phyloP scores from a whole-genome alignment of 164 flowering plant genomes.

The Dillenia turbinata region DNA sequence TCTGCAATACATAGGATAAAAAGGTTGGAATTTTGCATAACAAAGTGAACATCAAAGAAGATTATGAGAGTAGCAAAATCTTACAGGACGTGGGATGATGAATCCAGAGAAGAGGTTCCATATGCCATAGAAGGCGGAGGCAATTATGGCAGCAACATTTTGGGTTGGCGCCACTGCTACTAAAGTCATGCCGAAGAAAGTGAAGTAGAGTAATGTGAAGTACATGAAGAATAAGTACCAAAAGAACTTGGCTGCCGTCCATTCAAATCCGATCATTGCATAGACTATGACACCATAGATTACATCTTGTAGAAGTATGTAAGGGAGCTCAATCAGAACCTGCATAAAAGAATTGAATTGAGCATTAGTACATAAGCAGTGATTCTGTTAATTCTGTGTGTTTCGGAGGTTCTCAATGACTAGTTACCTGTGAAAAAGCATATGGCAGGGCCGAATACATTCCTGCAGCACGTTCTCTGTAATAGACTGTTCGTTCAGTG shows the following conservation, averaged over 20 bases:
- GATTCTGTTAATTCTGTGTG: not conserved
- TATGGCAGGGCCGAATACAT: constrained; percentile 33
- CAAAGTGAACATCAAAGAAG: too few relatives aligned
- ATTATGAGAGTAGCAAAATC: not conserved
- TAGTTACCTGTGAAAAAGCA: constrained; percentile 28
- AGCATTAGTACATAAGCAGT: too few relatives aligned
- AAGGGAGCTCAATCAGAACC: constrained; percentile 33
- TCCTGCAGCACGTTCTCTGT: constrained; percentile 33
- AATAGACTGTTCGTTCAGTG: constrained; percentile 31
- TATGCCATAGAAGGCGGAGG: constrained; percentile 23
- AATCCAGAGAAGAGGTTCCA: constrained; percentile 48
- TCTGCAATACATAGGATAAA: constrained; percentile 20
- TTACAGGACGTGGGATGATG: constrained; percentile 28
- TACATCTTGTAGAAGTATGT: constrained; percentile 22
- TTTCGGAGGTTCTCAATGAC: not conserved
- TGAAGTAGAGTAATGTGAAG: constrained; percentile 40
- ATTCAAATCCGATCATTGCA: constrained; percentile 37
- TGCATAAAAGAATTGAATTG: too few relatives aligned
- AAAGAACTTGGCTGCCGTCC: constrained; percentile 34
- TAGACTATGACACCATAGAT: constrained; percentile 33
- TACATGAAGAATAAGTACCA: constrained; percentile 38
- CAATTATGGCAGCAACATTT: constrained; percentile 28
- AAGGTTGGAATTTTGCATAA: too few relatives aligned
- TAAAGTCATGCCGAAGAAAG: constrained; percentile 41
- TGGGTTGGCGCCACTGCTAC: constrained; percentile 35